Base-by-base conservation (phyloP, 2,329 filamentous ascomycete genomes). In the Celoporthe dispersa region DNA sequence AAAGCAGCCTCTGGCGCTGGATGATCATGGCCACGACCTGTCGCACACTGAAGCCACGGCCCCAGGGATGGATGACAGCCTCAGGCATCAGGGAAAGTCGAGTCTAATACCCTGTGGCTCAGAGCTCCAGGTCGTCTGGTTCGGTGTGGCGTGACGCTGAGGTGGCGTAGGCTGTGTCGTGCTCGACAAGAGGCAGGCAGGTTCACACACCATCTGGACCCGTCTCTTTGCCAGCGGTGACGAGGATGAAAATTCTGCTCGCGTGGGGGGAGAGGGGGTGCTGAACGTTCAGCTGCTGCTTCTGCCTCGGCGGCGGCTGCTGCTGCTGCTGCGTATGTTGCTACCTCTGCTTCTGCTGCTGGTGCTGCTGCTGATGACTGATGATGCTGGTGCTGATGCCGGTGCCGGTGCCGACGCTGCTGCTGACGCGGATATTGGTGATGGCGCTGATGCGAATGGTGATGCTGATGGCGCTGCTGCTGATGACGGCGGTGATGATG, bases 211-310 rank as follows among this genome's bases (percentile, higher is more conserved):
- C n/a, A 44, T 31, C 37, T 41, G 33, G 11, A 16, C 60, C 9
- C 22, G n/a, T 12, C 19, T n/a, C 44, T 16, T 14, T 44, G 60
- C 39, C 60, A 28, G 39, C 35, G 28, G 60, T 19, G 60, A 44
- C 33, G 35, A 41, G 39, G 60, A 37, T 37, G 60, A 41, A 63
- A 41, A 63, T 16, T 63, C 37, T 63, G 60, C 60, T 63, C 35
- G 60, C 60, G 12, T 44, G 33, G 60, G 11, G 35, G n/a, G 2
- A n/a, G 59, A 19, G 60, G 11, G 35, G n/a, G 2, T 37, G 59
- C 59, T 39, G 60, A 25, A 14, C 37, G 60, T 33, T 31, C 37
- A 31, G n/a, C 33, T 25, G 6, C 22, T 61, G 59, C 33, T 61
- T 19, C 33, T 61, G 57, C 28, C 19, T 8, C 33, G 4, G 28